Percentiles rank a stretch among this genome's conserved stretches.
These are phyloP conservation scores for Solanum sitiens DNA, from an alignment of 257 asterid species.

Conservation along the genomic window DNA sequence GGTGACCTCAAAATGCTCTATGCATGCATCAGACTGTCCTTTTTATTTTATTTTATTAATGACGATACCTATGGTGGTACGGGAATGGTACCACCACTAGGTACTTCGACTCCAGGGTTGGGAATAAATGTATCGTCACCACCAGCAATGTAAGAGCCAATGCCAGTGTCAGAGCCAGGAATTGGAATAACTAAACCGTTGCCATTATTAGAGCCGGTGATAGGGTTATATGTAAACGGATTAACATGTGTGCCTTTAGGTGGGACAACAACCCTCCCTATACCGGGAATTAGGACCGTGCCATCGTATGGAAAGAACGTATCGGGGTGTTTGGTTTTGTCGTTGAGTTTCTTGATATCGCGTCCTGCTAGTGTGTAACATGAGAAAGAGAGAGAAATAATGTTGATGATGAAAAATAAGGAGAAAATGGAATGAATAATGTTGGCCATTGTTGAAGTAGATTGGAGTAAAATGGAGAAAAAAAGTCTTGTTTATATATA, in stretches of 20 bases:
- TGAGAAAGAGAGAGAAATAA: background rate
- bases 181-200: background rate
- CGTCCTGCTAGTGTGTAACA: background rate
- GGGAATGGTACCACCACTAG: constrained; percentile 12
- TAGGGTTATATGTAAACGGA: constrained; percentile 45
- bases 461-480: background rate
- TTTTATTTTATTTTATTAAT: background rate
- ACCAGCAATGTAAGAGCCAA: background rate
- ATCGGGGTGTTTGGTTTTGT: background rate
- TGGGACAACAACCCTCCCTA: constrained; percentile 51
- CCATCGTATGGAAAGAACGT: constrained; percentile 32
- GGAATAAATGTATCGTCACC: constrained; percentile 21
- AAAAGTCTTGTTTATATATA: background rate
- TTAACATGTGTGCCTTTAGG: constrained; percentile 17
- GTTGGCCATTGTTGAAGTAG: background rate
- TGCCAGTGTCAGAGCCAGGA: background rate
- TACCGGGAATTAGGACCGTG: constrained; percentile 51
- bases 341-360: background rate
- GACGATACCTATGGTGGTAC: constrained; percentile 30
- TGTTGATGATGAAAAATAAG: background rate
- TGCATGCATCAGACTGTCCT: background rate
- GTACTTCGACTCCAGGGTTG: constrained; percentile 18
- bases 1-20: background rate
- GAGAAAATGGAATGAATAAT: background rate
- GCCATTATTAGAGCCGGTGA: constrained; percentile 47